These are phyloP conservation scores for Irpex lacteus DNA, from an alignment of 1,284 basidiomycete genomes.

Conservation along the genomic window DNA sequence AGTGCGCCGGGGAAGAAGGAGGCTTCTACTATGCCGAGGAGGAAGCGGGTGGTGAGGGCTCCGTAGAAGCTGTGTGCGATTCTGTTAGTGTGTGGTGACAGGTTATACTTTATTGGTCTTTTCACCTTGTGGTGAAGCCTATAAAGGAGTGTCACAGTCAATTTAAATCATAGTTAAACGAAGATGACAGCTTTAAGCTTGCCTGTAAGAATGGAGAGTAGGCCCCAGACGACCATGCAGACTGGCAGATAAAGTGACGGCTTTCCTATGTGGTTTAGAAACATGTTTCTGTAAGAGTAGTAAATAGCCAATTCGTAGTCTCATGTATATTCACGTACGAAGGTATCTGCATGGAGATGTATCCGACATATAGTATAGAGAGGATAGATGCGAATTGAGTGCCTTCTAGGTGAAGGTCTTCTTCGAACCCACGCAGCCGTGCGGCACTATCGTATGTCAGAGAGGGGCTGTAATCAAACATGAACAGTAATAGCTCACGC, in stretches of 20 bases:
- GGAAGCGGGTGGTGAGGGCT: constrained; percentile 68
- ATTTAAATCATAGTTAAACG: too few relatives aligned
- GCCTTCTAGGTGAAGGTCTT: constrained; percentile 62
- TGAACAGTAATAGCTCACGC: constrained; percentile 33
- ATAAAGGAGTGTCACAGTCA: not conserved
- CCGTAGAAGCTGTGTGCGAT: constrained; percentile 51
- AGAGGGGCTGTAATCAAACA: not conserved
- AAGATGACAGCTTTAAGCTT: too few relatives aligned
- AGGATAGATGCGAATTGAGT: constrained; percentile 70
- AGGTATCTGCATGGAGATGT: constrained; percentile 78
- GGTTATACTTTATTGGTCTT: not conserved
- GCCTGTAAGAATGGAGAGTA: constrained; percentile 23
- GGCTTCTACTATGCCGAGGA: constrained; percentile 68
- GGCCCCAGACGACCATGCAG: constrained; percentile 67
- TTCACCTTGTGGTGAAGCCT: constrained; percentile 13
- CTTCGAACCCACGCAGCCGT: constrained; percentile 66
- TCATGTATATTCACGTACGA: constrained; percentile 47
- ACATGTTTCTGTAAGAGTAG: constrained; percentile 54
- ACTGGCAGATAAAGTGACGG: constrained; percentile 72
- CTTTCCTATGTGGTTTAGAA: constrained; percentile 66
- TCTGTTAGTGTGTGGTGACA: constrained; percentile 3
- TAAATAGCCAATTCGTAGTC: not conserved
- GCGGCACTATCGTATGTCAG: constrained; percentile 47
- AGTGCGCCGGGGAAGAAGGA: constrained; percentile 71
- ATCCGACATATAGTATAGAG: constrained; percentile 75